Evolutionary conservation across 2,329 filamentous ascomycete genomes (phyloP), one percentile per base, ranked within the genome.

Genomic region (Colletotrichum echinochloae): DNA sequence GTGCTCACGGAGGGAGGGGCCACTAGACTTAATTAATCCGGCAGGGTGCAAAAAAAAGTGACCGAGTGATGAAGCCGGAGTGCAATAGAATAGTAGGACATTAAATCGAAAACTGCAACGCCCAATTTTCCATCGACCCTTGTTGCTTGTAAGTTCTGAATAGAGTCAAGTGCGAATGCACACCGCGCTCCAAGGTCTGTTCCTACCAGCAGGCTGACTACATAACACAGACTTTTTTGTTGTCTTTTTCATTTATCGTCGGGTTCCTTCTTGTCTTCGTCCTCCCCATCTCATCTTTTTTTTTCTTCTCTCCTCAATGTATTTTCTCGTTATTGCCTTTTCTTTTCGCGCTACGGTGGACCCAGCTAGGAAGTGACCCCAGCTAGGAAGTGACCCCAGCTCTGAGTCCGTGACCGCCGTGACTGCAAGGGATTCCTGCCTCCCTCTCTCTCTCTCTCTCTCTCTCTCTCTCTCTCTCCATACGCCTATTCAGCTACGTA

Each of bases 71-170:
- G 30, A 35, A 23, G 4, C 30, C 7, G 12, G n/a, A 33, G 26
- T 9, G n/a, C 26, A 48, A 41, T 28, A 35, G n/a, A 11, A n/a
- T 8, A 30, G n/a, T n/a, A 35, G n/a, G 5, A 26, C 23, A 39
- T 23, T 26, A 16, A 37, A 49, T 60, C 44, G n/a, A 60, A 16
- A 11, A 62, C 33, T 51, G 60, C 46, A 51, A 48, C 37, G 30
- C 39, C 59, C 35, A 70, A 63, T 62, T 52, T 70, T 44, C 20
- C 20, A 41, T 48, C 64, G 59, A 67, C 57, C 67, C 67, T 67
- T 70, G 67, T 67, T 70, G 64, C 67, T 67, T 70, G 67, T 51
- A 67, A 67, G 64, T 54, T 70, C 67, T 70, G 64, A 70, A 70
- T 63, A 54, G 63, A 66, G 57, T 52, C 67, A 70, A 63, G 64